Evolutionary conservation across 176 grass and related monocot genomes (phyloP), one percentile per base, ranked within the genome.

Genomic region (Oryza rufipogon): DNA sequence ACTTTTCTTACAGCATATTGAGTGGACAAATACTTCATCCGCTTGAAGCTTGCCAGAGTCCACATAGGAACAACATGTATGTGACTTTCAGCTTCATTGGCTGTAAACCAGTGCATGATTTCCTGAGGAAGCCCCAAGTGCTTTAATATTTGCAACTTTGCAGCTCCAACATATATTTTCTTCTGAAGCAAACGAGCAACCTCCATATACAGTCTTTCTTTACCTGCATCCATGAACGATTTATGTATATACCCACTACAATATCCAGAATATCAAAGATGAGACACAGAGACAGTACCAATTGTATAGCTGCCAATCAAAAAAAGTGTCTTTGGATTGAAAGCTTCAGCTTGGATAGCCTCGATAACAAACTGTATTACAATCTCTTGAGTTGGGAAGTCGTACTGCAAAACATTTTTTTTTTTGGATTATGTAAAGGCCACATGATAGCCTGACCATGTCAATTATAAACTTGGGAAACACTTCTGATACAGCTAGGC

Each of bases 31-130:
- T 79, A 76, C 87, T 95, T 95, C 89, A 98, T 88, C 36, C 93
- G 80, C 42, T 98, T 98, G 89, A 98, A 93, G 85, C 96, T 95
- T 77, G 96, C 93, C 79, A 98, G 85, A 66, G 89, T 93, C 96
- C 96, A 98, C 93, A 98, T 93, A 56, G 96, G 96, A 25, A 95
- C 96, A 76, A 98, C 96, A 92, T 98, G 96, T 79, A 98, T 95
- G 70, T 95, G 87, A 76, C 96, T 98, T 76, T 98, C 93, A 28
- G 80, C 86, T 81, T 98, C 96, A 90, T 95, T 98, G 78, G 83
- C 86, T 80, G 96, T 98, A 70, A 98, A 88, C 96, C 93, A 98
- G 44, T 85, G 83, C 87, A 98, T 92, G 76, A 95, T 88, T 66
- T 98, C 93, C 69, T 91, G 82, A 82, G 91, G 83, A 75, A 98